Base-by-base conservation (phyloP, 805 yeast species). In the Myxozyma melibiosi region DNA sequence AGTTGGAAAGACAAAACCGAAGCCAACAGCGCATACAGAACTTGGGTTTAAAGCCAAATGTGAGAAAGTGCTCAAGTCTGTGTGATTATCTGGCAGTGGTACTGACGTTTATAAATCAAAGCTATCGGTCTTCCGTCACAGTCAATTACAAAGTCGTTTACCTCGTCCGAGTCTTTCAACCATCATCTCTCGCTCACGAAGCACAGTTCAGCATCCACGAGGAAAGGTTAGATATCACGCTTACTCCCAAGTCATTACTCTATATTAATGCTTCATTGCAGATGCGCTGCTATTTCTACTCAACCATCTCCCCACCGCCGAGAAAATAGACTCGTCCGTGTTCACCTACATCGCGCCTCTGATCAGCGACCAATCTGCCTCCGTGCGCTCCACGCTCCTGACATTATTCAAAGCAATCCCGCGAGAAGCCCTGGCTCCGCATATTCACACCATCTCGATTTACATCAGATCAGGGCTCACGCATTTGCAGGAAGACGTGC, bases 401-500 rank as follows among this genome's bases (percentile, higher is more conserved):
- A 83, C 59, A 72, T 76, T 76, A 39, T 53, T 70, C 41, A 62
- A 64, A 30, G 55, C 63, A 2, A 43, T 73, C 5, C 63, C 63
- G 11, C 51, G 57, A 11, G 38, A 35, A n/a, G 48, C 59, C 9
- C 41, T 65, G 9, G 53, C 58, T 51, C 86, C 53, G 14, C 74
- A 75, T 51, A 58, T 66, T 3, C 43, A 65, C 24, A 51, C 64
- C 22, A 53, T 76, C 16, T 78, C 87, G n/a, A 76, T 92, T 30
- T 91, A 86, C 69, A 77, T 92, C 16, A 87, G 86, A 65, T 85
- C 92, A 51, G 95, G 96, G 2, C 92, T 94, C 97, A 87, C 97
- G 16, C 97, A 94, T 70, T 86, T 94, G 39, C 80, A 80, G 30
- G 84, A 90, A 1, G 83, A 82, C 3, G 84, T 94, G 27, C 80